Base-by-base conservation (phyloP, 2,329 filamentous ascomycete species). In the Ophiosphaerella herpotricha region DNA sequence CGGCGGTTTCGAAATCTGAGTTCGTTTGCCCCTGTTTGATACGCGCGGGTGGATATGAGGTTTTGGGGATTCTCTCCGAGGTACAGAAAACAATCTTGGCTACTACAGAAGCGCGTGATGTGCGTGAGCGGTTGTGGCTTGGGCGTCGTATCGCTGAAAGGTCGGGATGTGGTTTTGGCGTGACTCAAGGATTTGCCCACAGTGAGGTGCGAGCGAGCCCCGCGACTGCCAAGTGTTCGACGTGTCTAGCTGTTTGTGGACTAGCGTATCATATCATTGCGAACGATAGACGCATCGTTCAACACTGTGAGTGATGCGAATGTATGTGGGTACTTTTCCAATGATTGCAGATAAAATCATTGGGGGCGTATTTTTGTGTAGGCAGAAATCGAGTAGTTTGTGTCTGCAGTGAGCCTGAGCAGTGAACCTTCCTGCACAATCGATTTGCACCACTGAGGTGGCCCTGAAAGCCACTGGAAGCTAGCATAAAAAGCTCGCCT, bases 121-220 rank as follows among this genome's bases (percentile, higher is more conserved):
- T 21, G 44, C 41, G 9, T 38, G 39, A n/a, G 44, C 38, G 9
- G 35, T 26, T 36, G 39, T 45, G 43, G 44, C 47, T 48, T 36
- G 41, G 39, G 39, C 24, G 35, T 33, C 31, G 46, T 29, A 31
- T 31, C 24, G 48, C 51, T 37, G 52, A 39, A 29, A 29, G 11
- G 26, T 29, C 40, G 38, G 40, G 41, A 36, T 33, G 26, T 49
- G 34, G 36, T 42, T 31, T 53, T 38, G 46, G 24, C 52, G 56
- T 59, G 59, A 63, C 54, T 63, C 58, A 64, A 64, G 58, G 60
- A 62, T 62, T 65, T 63, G 51, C 60, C 60, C 52, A 58, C 50
- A 55, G 48, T 55, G 57, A 44, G 52, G 52, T 36, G 45, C 39
- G 39, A 42, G 21, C 18, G 21, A 36, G 45, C 45, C 39, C 39